phyloP scores from a whole-genome alignment of 2,329 filamentous ascomycete genomes.

The Aspergillaceae sp. region DNA sequence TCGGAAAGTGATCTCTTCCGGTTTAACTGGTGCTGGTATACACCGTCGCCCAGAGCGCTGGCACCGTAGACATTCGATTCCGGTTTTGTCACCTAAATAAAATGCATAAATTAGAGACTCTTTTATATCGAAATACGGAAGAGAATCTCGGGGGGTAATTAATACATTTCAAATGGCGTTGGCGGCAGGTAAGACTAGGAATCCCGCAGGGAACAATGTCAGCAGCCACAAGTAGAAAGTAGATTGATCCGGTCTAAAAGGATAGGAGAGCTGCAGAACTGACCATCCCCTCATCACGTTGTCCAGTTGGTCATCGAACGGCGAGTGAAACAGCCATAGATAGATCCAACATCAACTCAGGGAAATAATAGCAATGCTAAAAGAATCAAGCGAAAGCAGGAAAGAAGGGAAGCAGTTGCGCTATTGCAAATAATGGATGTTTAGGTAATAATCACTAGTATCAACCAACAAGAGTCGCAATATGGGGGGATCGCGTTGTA shows the following conservation, averaged over 20 bases:
- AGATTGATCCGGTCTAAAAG: background rate
- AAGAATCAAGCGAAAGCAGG: background rate
- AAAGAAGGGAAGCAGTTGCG: background rate
- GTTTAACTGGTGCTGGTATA: constrained; percentile 24
- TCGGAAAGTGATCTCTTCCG: constrained; percentile 29
- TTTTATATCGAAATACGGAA: too few species aligned
- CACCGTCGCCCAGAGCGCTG: constrained; percentile 29
- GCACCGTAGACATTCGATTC: constrained; percentile 26
- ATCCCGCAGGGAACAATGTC: background rate
- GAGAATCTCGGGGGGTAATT: background rate
- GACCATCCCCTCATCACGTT: constrained; percentile 33
- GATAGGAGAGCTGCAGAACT: constrained; percentile 10
- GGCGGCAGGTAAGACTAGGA: constrained; percentile 28
- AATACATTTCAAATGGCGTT: constrained; percentile 32
- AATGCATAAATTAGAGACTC: too few species aligned
- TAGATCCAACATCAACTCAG: constrained; percentile 5
- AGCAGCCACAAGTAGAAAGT: background rate
- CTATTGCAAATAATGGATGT: background rate
- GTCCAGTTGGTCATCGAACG: constrained; percentile 12
- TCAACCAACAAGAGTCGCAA: background rate
- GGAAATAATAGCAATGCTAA: background rate
- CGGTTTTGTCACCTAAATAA: constrained; percentile 27
- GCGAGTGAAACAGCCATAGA: constrained; percentile 14
- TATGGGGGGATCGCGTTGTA: background rate
- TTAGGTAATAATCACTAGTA: background rate